phyloP scores from a whole-genome alignment of 257 asterid genomes.

The Nyctanthes arbortristis region DNA sequence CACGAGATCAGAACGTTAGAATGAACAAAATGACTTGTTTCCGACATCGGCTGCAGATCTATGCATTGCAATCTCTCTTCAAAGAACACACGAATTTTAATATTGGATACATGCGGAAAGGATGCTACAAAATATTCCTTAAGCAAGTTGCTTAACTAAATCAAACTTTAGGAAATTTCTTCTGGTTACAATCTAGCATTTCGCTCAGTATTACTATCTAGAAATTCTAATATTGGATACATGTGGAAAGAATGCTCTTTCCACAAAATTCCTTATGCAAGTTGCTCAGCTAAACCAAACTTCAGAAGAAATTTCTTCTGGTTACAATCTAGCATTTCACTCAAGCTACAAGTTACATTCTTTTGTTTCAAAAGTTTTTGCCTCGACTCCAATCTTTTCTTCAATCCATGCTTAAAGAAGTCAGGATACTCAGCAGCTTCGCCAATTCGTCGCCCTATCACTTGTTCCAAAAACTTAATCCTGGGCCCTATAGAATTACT shows the following conservation, averaged over 20 bases:
- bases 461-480: conserved; percentile 74
- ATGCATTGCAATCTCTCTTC: too few species aligned
- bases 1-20: too few species aligned
- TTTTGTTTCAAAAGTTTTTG: conserved; percentile 58
- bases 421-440: conserved; percentile 86
- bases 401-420: conserved; percentile 84
- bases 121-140: background rate
- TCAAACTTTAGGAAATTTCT: conserved; percentile 75
- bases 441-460: conserved; percentile 71
- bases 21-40: too few species aligned
- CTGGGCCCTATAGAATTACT: conserved; percentile 79
- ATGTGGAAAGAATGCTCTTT: background rate
- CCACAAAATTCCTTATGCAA: conserved; percentile 9
- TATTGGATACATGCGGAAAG: background rate
- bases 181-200: conserved; percentile 84
- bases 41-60: too few species aligned
- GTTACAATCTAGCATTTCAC: conserved; percentile 91
- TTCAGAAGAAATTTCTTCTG: conserved; percentile 69
- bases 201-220: conserved; percentile 80
- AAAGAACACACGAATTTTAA: too few species aligned
- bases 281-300: conserved; percentile 58
- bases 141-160: conserved; percentile 39
- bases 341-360: conserved; percentile 68
- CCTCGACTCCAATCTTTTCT: conserved; percentile 77
- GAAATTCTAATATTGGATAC: background rate